Evolutionary conservation across 257 asterid genomes (phyloP).

Genomic region (Plectranthus barbatus): DNA sequence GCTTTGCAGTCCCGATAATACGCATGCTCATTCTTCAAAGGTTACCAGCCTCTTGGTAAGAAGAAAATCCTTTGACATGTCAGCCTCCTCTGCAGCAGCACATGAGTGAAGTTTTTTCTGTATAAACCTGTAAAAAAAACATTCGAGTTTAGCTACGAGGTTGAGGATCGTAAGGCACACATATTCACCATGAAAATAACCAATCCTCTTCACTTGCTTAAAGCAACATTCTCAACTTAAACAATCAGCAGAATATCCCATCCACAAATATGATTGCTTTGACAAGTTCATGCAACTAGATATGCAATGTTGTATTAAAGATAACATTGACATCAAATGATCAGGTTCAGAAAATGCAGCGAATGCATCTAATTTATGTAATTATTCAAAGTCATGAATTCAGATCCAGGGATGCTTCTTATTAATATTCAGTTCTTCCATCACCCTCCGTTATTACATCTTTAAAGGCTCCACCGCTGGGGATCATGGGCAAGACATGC

Average conservation of each 20-base stretch:
- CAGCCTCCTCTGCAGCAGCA: conserved; percentile 25
- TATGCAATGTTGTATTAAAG: not conserved
- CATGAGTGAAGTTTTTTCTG: conserved; percentile 8
- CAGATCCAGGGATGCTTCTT: not conserved
- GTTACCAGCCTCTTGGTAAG: conserved; percentile 75
- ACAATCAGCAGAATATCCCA: not conserved
- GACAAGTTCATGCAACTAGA: not conserved
- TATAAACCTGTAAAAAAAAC: conserved; percentile 14
- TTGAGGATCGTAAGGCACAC: not conserved
- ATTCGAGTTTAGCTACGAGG: not conserved
- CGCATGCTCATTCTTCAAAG: conserved; percentile 47
- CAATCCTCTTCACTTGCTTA: not conserved
- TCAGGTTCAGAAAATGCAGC: too few species aligned
- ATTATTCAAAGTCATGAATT: too few species aligned
- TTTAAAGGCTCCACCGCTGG: conserved; percentile 67
- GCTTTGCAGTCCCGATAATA: conserved; percentile 50
- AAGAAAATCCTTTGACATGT: conserved; percentile 53
- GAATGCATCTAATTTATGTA: too few species aligned
- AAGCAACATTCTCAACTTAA: not conserved
- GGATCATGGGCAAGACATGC: conserved; percentile 84
- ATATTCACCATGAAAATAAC: not conserved
- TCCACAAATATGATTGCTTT: not conserved
- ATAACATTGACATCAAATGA: not conserved
- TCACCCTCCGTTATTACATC: conserved; percentile 77
- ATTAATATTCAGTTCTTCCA: conserved; percentile 44